These are phyloP conservation scores for Magnaporthiopsis incrustans DNA, from an alignment of 2,329 filamentous ascomycete species.

Conservation along the genomic window DNA sequence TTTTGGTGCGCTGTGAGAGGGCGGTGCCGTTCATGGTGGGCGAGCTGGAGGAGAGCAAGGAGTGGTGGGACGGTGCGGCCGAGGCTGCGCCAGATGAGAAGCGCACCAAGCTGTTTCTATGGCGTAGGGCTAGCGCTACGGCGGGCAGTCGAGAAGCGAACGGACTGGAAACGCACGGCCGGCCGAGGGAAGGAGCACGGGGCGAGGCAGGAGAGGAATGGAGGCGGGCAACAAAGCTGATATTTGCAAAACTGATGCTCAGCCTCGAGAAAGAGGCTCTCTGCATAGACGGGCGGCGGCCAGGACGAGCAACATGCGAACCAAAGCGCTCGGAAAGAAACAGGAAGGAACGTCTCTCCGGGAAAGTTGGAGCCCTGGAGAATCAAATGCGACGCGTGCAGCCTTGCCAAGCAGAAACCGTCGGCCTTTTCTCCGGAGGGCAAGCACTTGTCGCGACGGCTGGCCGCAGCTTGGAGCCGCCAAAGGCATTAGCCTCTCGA, in stretches of 20 bases:
- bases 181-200: not conserved
- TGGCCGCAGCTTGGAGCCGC: too few relatives aligned
- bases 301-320: too few relatives aligned
- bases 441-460: too few relatives aligned
- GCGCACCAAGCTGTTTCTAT: not conserved
- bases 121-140: not conserved
- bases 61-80: not conserved
- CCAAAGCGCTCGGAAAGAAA: too few relatives aligned
- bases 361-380: too few relatives aligned
- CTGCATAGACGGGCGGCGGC: conserved; percentile 12
- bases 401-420: too few relatives aligned
- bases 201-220: not conserved
- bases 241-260: conserved; percentile 13
- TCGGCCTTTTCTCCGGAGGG: too few relatives aligned
- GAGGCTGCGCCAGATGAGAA: not conserved
- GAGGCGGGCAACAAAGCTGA: conserved; percentile 2
- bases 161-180: not conserved
- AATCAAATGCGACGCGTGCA: too few relatives aligned
- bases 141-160: not conserved
- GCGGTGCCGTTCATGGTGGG: conserved; percentile 16
- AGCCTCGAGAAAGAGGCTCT: conserved; percentile 11
- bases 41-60: not conserved
- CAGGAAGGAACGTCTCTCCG: too few relatives aligned
- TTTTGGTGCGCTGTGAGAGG: conserved; percentile 17
- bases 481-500: too few relatives aligned